Evolutionary conservation across 495 filamentous ascomycete species (phyloP).

Genomic region (Penicillium ochrochloron): DNA sequence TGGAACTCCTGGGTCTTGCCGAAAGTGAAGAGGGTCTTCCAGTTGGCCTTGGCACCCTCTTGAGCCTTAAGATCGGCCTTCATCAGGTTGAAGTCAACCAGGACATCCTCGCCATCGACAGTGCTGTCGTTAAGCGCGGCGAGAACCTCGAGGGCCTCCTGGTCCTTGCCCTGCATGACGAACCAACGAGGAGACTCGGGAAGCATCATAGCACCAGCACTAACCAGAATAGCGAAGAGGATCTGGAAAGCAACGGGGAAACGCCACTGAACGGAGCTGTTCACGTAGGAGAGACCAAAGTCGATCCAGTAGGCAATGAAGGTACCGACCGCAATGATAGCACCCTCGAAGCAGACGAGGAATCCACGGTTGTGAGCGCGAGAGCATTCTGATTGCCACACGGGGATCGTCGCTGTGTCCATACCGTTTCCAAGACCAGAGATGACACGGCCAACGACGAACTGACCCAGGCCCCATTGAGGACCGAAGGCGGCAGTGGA

Average conservation of each 20-base stretch:
- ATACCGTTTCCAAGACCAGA: conserved; percentile 78
- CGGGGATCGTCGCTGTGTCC: conserved; percentile 75
- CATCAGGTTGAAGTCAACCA: conserved; percentile 54
- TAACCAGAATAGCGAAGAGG: conserved; percentile 68
- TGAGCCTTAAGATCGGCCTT: conserved; percentile 42
- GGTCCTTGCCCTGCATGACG: conserved; percentile 61
- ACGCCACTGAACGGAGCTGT: conserved; percentile 54
- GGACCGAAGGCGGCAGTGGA: conserved; percentile 59
- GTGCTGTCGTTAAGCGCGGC: conserved; percentile 55
- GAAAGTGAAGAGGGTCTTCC: conserved; percentile 42
- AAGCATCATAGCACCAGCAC: conserved; percentile 59
- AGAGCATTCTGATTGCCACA: conserved; percentile 77
- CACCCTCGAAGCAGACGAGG: conserved; percentile 82
- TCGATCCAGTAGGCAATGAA: conserved; percentile 85
- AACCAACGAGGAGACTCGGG: conserved; percentile 83
- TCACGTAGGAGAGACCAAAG: conserved; percentile 69
- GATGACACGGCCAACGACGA: conserved; percentile 72
- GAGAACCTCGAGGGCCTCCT: conserved; percentile 65
- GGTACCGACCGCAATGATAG: conserved; percentile 75
- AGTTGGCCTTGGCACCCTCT: conserved; percentile 41
- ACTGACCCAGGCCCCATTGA: conserved; percentile 60
- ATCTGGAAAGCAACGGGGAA: conserved; percentile 83
- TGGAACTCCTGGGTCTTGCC: conserved; percentile 54
- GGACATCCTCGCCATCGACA: conserved; percentile 36
- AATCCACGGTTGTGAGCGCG: conserved; percentile 75